Conservation (phyloP, 1,284 basidiomycete species). For the Trichosporon asahii region DNA sequence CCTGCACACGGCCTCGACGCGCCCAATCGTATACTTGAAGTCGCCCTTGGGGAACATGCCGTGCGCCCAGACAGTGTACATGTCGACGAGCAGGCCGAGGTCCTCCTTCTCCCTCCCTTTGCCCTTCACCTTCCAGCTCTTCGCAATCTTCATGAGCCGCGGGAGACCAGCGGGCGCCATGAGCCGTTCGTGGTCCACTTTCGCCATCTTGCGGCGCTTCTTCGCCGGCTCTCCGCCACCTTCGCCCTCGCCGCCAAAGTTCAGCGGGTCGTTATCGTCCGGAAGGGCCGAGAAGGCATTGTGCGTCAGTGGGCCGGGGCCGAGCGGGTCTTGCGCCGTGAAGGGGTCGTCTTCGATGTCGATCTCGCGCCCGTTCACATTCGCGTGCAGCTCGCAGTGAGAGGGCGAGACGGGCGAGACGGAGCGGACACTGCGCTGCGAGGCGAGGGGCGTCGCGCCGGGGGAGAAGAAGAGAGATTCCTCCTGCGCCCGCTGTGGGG, state of each 20-base stretch:
- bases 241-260: background rate
- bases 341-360: constrained; percentile 16
- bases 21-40: constrained; percentile 74
- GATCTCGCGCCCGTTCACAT: background rate
- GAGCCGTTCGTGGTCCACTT: constrained; percentile 68
- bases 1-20: constrained; percentile 80
- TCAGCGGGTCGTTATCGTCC: constrained; percentile 10
- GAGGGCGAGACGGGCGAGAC: constrained; percentile 10
- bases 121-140: constrained; percentile 71
- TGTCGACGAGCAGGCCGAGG: constrained; percentile 68
- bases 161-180: constrained; percentile 72
- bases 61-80: constrained; percentile 91
- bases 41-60: constrained; percentile 79
- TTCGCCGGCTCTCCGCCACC: constrained; percentile 45
- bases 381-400: background rate
- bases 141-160: constrained; percentile 66
- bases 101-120: constrained; percentile 85
- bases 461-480: constrained; percentile 36
- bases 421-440: background rate
- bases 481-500: constrained; percentile 14
- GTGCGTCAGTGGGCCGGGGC: background rate
- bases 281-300: background rate
- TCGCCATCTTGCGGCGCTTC: constrained; percentile 59
- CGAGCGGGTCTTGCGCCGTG: constrained; percentile 17
- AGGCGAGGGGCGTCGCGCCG: constrained; percentile 10